Base-by-base conservation (phyloP, 306 rosid species). In the Vigna radiata region DNA sequence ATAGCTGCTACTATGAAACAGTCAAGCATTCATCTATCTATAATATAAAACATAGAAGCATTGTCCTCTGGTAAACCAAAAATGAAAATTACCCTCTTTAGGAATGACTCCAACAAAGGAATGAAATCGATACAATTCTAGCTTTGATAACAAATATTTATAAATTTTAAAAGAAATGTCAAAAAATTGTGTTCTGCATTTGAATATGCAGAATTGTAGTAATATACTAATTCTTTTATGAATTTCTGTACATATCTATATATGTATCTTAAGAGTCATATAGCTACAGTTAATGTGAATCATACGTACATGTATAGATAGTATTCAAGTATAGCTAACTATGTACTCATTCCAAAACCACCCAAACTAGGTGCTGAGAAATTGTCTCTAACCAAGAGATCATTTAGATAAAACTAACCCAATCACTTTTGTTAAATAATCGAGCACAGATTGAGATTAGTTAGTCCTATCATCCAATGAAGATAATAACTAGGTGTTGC, bases 391-490 rank as follows among this genome's bases (percentile, higher is more conserved):
- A 53, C 25, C 18, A 16, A 0, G 11, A 8, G 18, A 17, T 53
- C 13, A 7, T 52, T 53, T 17, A 18, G 23, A 52, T 19, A 52
- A 33, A 66, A 6, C 8, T n/a, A 43, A 46, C 41, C 66, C 29
- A 44, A 65, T 55, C 13, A 8, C 47, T 68, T 4, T 52, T 7
- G 6, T 8, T 17, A 17, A 0, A 10, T 52, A 52, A 70, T 13
- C 8, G 59, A 68, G 27, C 10, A 48, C 29, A 50, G 53, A 50
- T 37, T 15, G 55, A 61, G 27, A 37, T 36, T 50, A 61, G 53
- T 36, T 50, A 61, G 53, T 33, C 53, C 50, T 36, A 62, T 31
- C 54, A 55, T 67, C 33, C 29, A 14, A n/a, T 27, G 52, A 65
- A 44, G 12, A 72, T 59, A 19, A 44, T 55, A 44, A 53, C 52